Base-by-base conservation (phyloP, 495 filamentous ascomycete genomes). In the Astrocystis sublimbata region DNA sequence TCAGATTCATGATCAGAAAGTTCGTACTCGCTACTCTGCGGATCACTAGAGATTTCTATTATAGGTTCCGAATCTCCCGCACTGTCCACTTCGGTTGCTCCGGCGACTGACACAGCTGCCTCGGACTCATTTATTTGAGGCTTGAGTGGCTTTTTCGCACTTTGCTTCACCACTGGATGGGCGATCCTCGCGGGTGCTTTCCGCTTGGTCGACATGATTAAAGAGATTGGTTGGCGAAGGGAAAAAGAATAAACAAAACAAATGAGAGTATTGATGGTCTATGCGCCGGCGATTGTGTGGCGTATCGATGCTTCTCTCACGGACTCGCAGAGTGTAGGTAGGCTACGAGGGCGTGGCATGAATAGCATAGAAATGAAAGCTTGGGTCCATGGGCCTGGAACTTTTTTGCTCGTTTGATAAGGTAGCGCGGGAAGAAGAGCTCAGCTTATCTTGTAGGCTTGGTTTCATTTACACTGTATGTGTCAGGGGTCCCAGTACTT, bases 101-200 rank as follows among this genome's bases (percentile, higher is more conserved):
- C 57, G 19, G 68, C 68, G 57, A 53, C 46, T 8, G 77, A 76
- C 15, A 97, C 88, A 4, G 88, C 82, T 41, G 90, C 80, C 57
- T 78, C 85, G 15, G 89, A 86, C 70, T 96, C 91, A 73, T 96
- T 86, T 45, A 96, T 86, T 35, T 81, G 82, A 63, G 88, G 82
- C 41, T 79, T 83, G 33, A 82, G 66, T 21, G 85, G 77, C 63
- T 86, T 64, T 63, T 75, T 90, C 33, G 83, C 80, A 46, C 83
- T 86, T 60, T 86, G 86, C 73, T 83, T 86, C 35, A 80, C 71
- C 0, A 71, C 69, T 0, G 82, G 82, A 59, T 76, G 74, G 56
- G 75, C 82, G 58, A 84, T 69, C 65, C 75, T 74, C 58, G 72
- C 67, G 51, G 77, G 62, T 12, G 78, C 72, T 77, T 81, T 84